Conservation (phyloP, 83 land plant species). For the Isoetes engelmannii region DNA sequence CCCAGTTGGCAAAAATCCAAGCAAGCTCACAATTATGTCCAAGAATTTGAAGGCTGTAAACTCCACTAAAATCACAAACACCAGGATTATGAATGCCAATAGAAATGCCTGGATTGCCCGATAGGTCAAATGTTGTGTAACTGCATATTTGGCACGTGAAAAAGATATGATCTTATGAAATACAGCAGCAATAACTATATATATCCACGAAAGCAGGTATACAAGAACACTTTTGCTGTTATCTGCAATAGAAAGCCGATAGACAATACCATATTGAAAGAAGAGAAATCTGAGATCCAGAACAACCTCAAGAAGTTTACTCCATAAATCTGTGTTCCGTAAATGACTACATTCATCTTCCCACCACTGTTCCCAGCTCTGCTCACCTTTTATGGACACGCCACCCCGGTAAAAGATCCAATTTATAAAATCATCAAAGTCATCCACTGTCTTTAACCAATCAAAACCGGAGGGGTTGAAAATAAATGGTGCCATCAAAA, state of each 20-base stretch:
- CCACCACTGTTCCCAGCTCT: constrained; percentile 96
- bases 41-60: constrained; percentile 42
- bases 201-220: constrained; percentile 68
- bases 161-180: constrained; percentile 36
- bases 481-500: constrained; percentile 83
- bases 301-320: constrained; percentile 66
- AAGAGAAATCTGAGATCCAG: constrained; percentile 76
- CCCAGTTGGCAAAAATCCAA: constrained; percentile 88
- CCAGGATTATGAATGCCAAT: constrained; percentile 31
- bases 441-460: constrained; percentile 83
- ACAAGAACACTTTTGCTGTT: constrained; percentile 52
- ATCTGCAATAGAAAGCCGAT: constrained; percentile 53
- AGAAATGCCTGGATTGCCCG: constrained; percentile 57
- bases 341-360: constrained; percentile 76
- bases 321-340: constrained; percentile 77
- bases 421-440: constrained; percentile 74
- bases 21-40: constrained; percentile 57
- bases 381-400: constrained; percentile 48
- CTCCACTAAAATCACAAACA: constrained; percentile 39
- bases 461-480: constrained; percentile 96
- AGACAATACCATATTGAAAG: constrained; percentile 89
- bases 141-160: constrained; percentile 54
- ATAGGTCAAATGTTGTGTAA: constrained; percentile 58
- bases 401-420: constrained; percentile 79
- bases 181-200: constrained; percentile 42